Evolutionary conservation across 179 eudicot species (phyloP), one percentile per base, ranked within the genome.

Genomic region (Patellifolia procumbens): DNA sequence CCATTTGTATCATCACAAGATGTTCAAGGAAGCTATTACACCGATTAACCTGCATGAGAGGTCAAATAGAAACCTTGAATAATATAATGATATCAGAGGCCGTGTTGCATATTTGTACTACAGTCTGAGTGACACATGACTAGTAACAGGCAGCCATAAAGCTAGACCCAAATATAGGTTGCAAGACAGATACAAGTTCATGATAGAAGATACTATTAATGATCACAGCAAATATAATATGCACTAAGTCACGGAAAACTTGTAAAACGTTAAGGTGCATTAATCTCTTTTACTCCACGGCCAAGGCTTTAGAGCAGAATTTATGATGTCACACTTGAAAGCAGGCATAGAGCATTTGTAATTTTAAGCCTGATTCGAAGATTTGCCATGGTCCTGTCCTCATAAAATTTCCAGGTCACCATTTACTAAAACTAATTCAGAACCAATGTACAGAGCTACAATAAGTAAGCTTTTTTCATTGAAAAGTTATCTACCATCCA

Each of bases 1-100:
- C 93, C 89, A 89, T 90, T 81, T 94, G 97, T 77, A 90, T 89
- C 77, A 75, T 88, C 45, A 87, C 73, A 51, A 96, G 94, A 83
- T 94, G 99, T 77, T 89, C 89, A 76, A 96, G 80, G 85, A 88
- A 96, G 75, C 96, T 89, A 71, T 77, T 78, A 35, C 98, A 83
- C 81, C 88, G 85, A 61, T 81, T 85, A 62, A 96, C 95, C 99
- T 96, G 79, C 83, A 83, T 62, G 39, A 76, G 64, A 67, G 8
- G 72, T 29, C 45, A 51, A 46, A 48, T 35, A 49, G 48, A 17
- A 16, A 19, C 31, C 20, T 39, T 42, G 75, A 28, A 52, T 42
- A 39, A 39, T 29, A 42, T 26, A 32, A 11, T 4, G 20, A 42
- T 68, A 26, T n/a, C n/a, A n/a, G n/a, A n/a, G n/a, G n/a, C n/a